Evolutionary conservation across 2,329 filamentous ascomycete species (phyloP).

Genomic region (Penicillium sp.): DNA sequence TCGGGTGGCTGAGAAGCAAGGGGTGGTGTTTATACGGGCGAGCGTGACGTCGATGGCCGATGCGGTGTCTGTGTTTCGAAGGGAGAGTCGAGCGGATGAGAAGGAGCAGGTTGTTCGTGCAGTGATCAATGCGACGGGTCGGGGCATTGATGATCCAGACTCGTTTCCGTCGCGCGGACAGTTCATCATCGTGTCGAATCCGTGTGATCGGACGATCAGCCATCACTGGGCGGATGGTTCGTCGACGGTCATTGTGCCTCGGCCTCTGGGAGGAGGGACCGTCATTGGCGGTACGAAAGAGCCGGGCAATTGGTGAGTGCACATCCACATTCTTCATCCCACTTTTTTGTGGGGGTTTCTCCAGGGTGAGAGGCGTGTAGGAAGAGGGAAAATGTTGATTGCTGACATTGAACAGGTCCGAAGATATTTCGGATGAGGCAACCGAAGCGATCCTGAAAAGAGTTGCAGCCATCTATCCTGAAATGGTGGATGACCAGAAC

Average conservation of each 20-base stretch:
- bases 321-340: no score
- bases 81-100: not conserved
- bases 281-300: constrained; percentile 9
- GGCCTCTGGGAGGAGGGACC: constrained; percentile 6
- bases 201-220: constrained; percentile 7
- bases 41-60: not conserved
- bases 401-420: not conserved
- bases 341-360: not conserved
- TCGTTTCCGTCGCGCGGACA: constrained; percentile 8
- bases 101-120: not conserved
- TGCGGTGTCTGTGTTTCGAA: not conserved
- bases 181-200: constrained; percentile 7
- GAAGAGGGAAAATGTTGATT: no score
- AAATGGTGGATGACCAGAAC: not conserved
- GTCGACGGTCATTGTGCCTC: constrained; percentile 2
- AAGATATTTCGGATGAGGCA: not conserved
- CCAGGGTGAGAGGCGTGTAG: no score
- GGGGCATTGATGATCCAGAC: constrained; percentile 3
- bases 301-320: constrained; percentile 5
- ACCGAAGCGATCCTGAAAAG: not conserved
- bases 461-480: not conserved
- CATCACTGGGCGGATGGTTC: constrained; percentile 10
- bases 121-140: constrained; percentile 4
- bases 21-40: constrained; percentile 1
- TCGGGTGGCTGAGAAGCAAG: not conserved